A percentile compares a stretch with the other conserved stretches of the same genome.
phyloP scores from a whole-genome alignment of 345 rosid species.

The Salix dunnii region DNA sequence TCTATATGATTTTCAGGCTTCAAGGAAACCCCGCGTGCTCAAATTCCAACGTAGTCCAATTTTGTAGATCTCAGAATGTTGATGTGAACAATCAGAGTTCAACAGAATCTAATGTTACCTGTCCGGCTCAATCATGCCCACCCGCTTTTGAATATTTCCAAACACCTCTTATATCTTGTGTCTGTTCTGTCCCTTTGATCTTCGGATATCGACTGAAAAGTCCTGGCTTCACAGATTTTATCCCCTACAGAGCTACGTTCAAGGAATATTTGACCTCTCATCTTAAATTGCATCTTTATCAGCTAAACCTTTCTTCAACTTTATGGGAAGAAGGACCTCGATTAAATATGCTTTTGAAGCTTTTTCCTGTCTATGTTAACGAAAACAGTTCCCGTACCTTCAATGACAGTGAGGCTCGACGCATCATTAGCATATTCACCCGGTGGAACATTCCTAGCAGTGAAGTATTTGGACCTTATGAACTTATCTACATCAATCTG shows the following conservation, averaged over 20 bases:
- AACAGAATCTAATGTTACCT: constrained; percentile 28
- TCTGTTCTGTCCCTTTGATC: constrained; percentile 77
- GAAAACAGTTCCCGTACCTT: constrained; percentile 38
- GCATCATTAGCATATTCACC: constrained; percentile 61
- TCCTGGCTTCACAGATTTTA: constrained; percentile 75
- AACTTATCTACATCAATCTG: constrained; percentile 66
- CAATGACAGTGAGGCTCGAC: constrained; percentile 56
- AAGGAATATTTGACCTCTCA: constrained; percentile 50
- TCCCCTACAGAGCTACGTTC: constrained; percentile 44
- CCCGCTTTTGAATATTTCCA: constrained; percentile 53
- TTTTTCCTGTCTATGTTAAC: constrained; percentile 53
- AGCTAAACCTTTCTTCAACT: constrained; percentile 47
- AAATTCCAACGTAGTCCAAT: constrained; percentile 27
- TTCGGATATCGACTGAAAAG: constrained; percentile 85
- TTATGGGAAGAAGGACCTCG: constrained; percentile 78
- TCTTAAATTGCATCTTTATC: constrained; percentile 47
- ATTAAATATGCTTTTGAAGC: constrained; percentile 60
- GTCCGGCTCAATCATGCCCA: constrained; percentile 60
- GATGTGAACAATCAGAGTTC: constrained; percentile 16
- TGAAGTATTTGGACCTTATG: constrained; percentile 86
- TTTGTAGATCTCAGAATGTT: constrained; percentile 45
- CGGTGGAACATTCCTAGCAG: constrained; percentile 67
- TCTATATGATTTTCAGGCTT: constrained; percentile 60
- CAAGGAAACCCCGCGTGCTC: constrained; percentile 76
- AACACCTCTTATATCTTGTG: constrained; percentile 43